Evolutionary conservation across 768 basidiomycete genomes (phyloP).

Genomic region (Gloeopeniophorella convolvens): DNA sequence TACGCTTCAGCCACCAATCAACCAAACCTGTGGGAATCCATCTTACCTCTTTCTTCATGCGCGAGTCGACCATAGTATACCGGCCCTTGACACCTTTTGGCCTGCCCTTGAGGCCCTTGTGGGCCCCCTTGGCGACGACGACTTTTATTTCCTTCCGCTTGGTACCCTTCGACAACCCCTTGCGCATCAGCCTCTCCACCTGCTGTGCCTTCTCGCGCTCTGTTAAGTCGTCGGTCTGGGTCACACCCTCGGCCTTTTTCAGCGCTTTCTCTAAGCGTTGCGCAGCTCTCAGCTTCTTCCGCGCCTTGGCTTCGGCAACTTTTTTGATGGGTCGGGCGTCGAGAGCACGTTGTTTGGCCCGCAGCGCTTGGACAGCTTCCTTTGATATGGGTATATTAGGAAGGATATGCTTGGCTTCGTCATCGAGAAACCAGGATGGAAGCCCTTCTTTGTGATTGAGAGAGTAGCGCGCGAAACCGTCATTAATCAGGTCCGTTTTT

Average conservation of each 20-base stretch:
- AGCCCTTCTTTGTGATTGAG: conserved; percentile 87
- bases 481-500: conserved; percentile 82
- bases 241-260: conserved; percentile 95
- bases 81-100: conserved; percentile 95
- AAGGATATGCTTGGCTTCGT: conserved; percentile 90
- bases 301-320: conserved; percentile 95
- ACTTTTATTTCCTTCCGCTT: conserved; percentile 78
- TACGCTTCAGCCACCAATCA: conserved; percentile 10
- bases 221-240: conserved; percentile 81
- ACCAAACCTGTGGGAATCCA: conserved; percentile 4
- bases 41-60: conserved; percentile 89
- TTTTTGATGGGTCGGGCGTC: conserved; percentile 99
- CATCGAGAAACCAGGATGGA: conserved; percentile 96
- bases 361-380: conserved; percentile 81
- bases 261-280: conserved; percentile 84
- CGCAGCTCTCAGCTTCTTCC: conserved; percentile 88
- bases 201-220: conserved; percentile 92
- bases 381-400: conserved; percentile 95
- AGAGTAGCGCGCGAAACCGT: conserved; percentile 93
- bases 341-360: conserved; percentile 85
- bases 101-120: conserved; percentile 85
- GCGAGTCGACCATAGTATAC: conserved; percentile 89
- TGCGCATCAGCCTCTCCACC: conserved; percentile 87
- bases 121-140: conserved; percentile 86
- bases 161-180: conserved; percentile 60